Base-by-base conservation (phyloP, 441 rosid genomes). In the Euphorbia neoarborescens region DNA sequence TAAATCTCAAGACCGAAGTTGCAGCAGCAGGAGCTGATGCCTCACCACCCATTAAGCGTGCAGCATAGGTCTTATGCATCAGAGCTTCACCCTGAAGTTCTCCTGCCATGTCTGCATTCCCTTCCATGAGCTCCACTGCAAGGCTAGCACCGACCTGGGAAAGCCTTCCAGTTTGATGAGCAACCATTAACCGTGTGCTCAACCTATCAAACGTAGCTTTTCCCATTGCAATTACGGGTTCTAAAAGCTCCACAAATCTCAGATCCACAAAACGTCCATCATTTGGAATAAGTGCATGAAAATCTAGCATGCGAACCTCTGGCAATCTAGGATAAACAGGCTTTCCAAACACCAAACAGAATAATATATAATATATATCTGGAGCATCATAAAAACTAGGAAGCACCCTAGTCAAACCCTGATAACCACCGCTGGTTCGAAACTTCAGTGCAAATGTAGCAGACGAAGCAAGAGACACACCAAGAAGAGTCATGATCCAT, bases 1-100 rank as follows among this genome's bases (percentile, higher is more conserved):
- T 94, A 79, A 96, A 96, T 77, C 98, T 89, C 76, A 96, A 85
- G 73, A 96, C 91, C 19, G 99, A 85, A 46, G 99, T 96, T n/a
- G 99, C 98, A 76, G 99, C 94, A 77, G 96, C 96, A 77, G 99
- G 99, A 86, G 99, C 99, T 69, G 97, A 90, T 70, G 99, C 98
- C 84, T 94, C 98, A 56, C 99, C 99, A 72, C 98, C 96, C 99
- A 93, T 93, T 76, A 96, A 79, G 67, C 99, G 94, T n/a, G 99
- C 98, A 6, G 99, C 99, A 77, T 96, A 96, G 13, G 99, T 96
- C 87, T 96, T 96, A 77, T 96, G 99, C 99, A 96, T 96, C 78
- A 93, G 84, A 81, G 99, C 99, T 84, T 96, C 99, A 81, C 98
- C 99, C 83, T 93, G 99, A 81, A 96, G 97, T 83, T 91, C 98